Conservation (phyloP, 768 basidiomycete genomes). For the Paxillus involutus region DNA sequence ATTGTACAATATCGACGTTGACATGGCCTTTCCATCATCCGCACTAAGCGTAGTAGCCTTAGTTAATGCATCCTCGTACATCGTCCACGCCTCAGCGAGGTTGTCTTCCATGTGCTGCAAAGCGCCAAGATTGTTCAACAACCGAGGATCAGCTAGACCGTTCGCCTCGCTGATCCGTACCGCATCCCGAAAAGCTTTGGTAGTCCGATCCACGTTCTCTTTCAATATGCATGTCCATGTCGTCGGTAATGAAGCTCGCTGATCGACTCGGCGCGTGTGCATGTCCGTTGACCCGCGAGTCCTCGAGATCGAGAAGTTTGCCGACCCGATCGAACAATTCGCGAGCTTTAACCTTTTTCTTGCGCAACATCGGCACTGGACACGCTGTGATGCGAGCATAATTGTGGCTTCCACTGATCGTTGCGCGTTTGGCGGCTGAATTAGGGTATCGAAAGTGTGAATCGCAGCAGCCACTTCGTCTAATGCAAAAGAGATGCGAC, state of each 20-base stretch:
- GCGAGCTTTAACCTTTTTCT: constrained; percentile 72
- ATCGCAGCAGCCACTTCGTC: constrained; percentile 85
- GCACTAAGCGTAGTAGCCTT: constrained; percentile 46
- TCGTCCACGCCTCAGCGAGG: constrained; percentile 50
- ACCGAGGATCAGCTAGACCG: constrained; percentile 56
- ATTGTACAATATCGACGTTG: constrained; percentile 88
- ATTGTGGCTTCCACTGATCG: constrained; percentile 81
- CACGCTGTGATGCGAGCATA: constrained; percentile 84
- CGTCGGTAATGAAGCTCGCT: constrained; percentile 62
- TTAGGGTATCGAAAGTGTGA: constrained; percentile 76
- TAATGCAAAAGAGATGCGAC: constrained; percentile 25
- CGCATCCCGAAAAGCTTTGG: constrained; percentile 74
- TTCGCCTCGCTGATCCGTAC: constrained; percentile 56
- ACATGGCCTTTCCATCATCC: constrained; percentile 62
- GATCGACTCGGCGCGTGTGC: constrained; percentile 30
- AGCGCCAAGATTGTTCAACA: constrained; percentile 81
- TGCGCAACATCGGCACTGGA: constrained; percentile 69
- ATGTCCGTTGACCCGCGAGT: constrained; percentile 45
- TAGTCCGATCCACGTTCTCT: constrained; percentile 75
- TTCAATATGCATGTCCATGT: constrained; percentile 88
- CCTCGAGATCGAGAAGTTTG: constrained; percentile 68
- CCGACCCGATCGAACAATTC: constrained; percentile 78
- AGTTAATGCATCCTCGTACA: constrained; percentile 77
- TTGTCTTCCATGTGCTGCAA: constrained; percentile 71
- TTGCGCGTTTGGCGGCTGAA: constrained; percentile 64